A percentile compares a stretch with the other conserved stretches of the same genome.
Evolutionary conservation across 225 moss, liverwort and hornwort species (phyloP).

Genomic region (Anthoceros angustus): DNA sequence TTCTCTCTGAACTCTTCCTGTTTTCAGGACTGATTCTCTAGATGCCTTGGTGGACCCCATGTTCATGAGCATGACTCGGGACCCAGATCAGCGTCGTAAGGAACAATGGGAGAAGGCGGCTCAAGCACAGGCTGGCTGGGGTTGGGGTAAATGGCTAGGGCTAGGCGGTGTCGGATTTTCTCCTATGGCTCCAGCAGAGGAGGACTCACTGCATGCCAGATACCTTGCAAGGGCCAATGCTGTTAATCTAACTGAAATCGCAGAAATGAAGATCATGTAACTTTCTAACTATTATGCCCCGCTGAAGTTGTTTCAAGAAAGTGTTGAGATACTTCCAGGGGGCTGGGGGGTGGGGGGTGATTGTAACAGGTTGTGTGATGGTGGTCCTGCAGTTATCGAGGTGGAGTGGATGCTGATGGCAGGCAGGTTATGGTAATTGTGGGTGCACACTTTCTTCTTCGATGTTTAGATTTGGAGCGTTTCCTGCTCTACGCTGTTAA

Average conservation of each 20-base stretch:
- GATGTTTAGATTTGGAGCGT: constrained; percentile 95
- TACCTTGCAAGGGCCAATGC: constrained; percentile 93
- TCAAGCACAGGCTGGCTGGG: constrained; percentile 88
- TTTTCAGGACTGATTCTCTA: constrained; percentile 49
- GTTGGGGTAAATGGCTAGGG: constrained; percentile 90
- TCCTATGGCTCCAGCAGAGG: constrained; percentile 63
- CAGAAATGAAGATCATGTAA: constrained; percentile 99
- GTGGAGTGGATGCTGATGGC: constrained; percentile 93
- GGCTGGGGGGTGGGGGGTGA: neutral
- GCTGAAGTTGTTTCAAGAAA: neutral
- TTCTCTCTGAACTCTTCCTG: too few relatives aligned
- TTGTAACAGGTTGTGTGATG: neutral
- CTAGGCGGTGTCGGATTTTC: constrained; percentile 72
- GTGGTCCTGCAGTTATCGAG: constrained; percentile 53
- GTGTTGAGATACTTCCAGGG: constrained; percentile 6
- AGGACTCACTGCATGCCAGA: constrained; percentile 90
- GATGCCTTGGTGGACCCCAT: constrained; percentile 82
- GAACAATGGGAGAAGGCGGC: constrained; percentile 97
- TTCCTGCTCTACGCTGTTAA: constrained; percentile 93
- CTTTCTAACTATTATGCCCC: neutral
- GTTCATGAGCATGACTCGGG: constrained; percentile 98
- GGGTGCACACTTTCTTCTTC: constrained; percentile 96
- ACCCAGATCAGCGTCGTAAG: constrained; percentile 92
- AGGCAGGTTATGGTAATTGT: constrained; percentile 92
- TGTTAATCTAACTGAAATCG: constrained; percentile 83